Base-by-base conservation (phyloP, 2,329 filamentous ascomycete species). In the Xylaria hypoxylon region DNA sequence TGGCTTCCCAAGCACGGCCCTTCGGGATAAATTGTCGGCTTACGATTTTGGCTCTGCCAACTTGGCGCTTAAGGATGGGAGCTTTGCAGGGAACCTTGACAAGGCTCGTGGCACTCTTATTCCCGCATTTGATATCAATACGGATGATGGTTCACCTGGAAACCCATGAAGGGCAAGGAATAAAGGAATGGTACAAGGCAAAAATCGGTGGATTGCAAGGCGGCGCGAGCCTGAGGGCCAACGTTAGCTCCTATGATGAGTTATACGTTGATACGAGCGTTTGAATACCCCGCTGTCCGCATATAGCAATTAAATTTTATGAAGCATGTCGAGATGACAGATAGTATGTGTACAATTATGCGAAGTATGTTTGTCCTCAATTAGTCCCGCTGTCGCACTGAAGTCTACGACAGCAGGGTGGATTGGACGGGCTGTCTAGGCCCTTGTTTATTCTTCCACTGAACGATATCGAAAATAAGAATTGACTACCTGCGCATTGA, bases 351-450 rank as follows among this genome's bases (percentile, higher is more conserved):
- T n/a, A 55, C 22, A 15, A 26, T 47, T 48, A 42, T 40, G 55
- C 17, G 45, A 67, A 42, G 63, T 15, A 83, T 88, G 85, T 89
- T 75, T 85, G 85, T 86, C 86, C 85, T 82, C 83, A 84, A 67
- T 84, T 89, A 89, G 87, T 89, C 87, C 87, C 82, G 83, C 81
- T 83, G 80, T 79, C 85, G 85, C 84, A 88, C 82, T 79, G 71
- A 67, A 35, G 67, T 85, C 83, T 80, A 84, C 86, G 82, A 80
- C 81, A 84, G 80, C 86, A 87, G 87, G 87, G 87, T 89, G 87
- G 87, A 89, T 83, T 81, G 84, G 86, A 87, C 86, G 77, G 87
- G 87, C 85, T 89, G 87, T 89, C 87, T 88, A 88, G 86, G 85
- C 87, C 86, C 78, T 83, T 78, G 80, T 76, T 88, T 84, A 74